Conservation (phyloP, 177 flowering plant species). For the Vitis hybrid region DNA sequence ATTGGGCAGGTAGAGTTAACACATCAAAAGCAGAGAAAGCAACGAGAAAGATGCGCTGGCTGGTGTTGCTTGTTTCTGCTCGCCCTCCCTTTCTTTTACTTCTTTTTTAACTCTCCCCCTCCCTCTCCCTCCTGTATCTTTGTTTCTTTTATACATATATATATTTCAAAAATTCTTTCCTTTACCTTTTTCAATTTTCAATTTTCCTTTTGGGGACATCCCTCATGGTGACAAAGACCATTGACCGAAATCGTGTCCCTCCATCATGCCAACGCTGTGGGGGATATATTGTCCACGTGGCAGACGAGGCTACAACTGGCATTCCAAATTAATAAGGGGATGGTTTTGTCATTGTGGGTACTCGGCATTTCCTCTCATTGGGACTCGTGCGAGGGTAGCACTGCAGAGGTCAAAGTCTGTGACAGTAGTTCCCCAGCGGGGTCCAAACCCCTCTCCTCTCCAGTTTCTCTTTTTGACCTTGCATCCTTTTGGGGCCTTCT, state of each 20-base stretch:
- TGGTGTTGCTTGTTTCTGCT: constrained; percentile 32
- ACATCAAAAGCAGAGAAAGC: constrained; percentile 62
- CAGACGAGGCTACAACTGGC: neutral
- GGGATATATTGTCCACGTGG: neutral
- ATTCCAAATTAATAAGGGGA: neutral
- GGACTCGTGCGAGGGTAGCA: constrained; percentile 1
- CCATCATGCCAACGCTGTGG: neutral
- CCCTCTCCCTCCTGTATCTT: neutral
- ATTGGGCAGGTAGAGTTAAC: constrained; percentile 8
- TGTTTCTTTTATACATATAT: neutral
- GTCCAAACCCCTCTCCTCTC: no score
- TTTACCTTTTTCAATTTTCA: no score
- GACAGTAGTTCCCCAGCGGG: neutral
- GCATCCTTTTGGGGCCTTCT: constrained; percentile 21
- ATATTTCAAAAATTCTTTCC: no score
- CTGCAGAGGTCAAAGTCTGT: constrained; percentile 25
- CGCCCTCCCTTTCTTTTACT: constrained; percentile 12
- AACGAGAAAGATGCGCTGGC: constrained; percentile 26
- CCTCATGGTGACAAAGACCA: constrained; percentile 4
- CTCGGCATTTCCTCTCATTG: neutral
- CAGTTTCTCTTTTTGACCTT: constrained; percentile 13
- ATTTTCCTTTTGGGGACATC: no score
- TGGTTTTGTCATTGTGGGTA: neutral
- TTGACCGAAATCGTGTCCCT: constrained; percentile 6
- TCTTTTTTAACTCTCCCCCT: neutral